Evolutionary conservation across 768 basidiomycete species (phyloP).

Genomic region (Lactarius tabidus): DNA sequence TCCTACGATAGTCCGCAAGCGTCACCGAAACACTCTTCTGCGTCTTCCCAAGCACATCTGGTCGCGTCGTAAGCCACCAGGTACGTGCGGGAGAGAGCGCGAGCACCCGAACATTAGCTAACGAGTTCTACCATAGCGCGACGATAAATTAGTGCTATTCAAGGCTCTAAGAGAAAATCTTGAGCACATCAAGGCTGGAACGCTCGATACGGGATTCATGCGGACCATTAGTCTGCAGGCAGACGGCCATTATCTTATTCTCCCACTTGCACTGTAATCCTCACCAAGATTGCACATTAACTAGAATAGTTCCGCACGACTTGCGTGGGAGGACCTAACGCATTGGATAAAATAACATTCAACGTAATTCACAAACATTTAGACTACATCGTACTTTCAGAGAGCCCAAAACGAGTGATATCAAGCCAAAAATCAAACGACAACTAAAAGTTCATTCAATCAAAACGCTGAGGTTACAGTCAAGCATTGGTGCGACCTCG

Average conservation of each 20-base stretch:
- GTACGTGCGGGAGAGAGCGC: no score
- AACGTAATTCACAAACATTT: no score
- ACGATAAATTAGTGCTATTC: conserved; percentile 20
- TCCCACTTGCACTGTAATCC: not conserved
- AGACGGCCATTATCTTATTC: not conserved
- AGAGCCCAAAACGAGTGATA: no score
- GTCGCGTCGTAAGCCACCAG: conserved; percentile 65
- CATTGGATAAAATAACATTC: no score
- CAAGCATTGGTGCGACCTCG: no score
- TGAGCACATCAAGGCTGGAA: conserved; percentile 8
- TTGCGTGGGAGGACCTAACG: no score
- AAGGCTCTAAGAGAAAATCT: conserved; percentile 10
- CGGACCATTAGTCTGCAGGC: not conserved
- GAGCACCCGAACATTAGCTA: not conserved
- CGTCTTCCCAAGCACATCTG: conserved; percentile 74
- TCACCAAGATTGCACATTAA: not conserved
- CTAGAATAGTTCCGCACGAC: no score
- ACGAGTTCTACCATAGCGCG: not conserved
- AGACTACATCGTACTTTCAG: no score
- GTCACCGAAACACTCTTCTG: conserved; percentile 63
- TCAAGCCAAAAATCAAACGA: no score
- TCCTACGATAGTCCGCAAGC: not conserved
- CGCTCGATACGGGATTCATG: conserved; percentile 15
- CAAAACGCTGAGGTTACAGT: not conserved
- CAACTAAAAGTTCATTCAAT: no score